Evolutionary conservation across 75 land plant species (phyloP).

Genomic region (Chamaecyparis obtusa): DNA sequence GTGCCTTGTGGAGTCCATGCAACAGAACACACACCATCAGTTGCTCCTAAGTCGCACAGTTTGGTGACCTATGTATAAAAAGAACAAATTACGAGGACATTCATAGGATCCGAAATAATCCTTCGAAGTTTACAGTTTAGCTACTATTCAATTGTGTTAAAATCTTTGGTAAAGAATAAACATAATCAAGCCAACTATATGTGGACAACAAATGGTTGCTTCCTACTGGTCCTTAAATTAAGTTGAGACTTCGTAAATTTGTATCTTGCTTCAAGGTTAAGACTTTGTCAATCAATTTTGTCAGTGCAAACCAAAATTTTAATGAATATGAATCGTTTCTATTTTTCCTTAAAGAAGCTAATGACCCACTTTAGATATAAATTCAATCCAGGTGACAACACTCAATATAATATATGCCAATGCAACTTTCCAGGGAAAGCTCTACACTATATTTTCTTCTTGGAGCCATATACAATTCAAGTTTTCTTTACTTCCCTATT

Average conservation of each 20-base stretch:
- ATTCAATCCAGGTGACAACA: neutral
- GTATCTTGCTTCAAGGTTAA: neutral
- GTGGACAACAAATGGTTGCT: neutral
- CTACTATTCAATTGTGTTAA: neutral
- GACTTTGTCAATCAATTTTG: neutral
- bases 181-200: neutral
- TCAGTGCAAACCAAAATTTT: neutral
- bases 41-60: slow-evolving; percentile 76
- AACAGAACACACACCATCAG: slow-evolving; percentile 82
- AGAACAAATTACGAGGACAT: slow-evolving; percentile 3
- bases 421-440: too few relatives aligned
- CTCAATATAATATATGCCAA: neutral
- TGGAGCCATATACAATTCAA: neutral
- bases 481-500: neutral
- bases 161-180: neutral
- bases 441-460: neutral
- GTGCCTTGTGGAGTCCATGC: slow-evolving; percentile 81
- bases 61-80: slow-evolving; percentile 65
- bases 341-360: neutral
- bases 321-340: neutral
- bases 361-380: neutral
- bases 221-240: neutral
- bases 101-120: neutral
- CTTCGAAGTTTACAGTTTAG: neutral
- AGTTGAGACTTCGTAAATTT: neutral